Percentiles rank a stretch among this genome's conserved stretches.
Conservation (phyloP, 1,139 yeast genomes). For the Petasospora fabianii region DNA sequence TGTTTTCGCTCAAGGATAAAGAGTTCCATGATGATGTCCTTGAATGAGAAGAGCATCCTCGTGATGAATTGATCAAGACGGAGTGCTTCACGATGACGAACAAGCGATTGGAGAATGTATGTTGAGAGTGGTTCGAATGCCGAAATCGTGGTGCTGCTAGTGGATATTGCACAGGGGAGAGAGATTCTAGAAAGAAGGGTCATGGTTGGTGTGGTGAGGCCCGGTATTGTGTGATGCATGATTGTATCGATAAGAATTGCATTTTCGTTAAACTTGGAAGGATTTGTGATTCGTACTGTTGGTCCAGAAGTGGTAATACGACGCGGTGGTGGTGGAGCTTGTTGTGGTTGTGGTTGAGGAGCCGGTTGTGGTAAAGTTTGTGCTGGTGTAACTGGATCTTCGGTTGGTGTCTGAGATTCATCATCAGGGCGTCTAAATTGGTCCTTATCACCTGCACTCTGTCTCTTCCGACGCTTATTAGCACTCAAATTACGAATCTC, state of each 20-base stretch:
- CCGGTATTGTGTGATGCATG: conserved; percentile 41
- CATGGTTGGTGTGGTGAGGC: conserved; percentile 46
- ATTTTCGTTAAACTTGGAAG: conserved; percentile 33
- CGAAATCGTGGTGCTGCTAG: conserved; percentile 33
- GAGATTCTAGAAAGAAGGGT: conserved; percentile 47
- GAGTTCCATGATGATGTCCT: conserved; percentile 4
- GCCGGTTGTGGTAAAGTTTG: too few relatives aligned
- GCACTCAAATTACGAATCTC: conserved; percentile 34
- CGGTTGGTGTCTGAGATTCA: background rate
- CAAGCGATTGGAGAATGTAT: conserved; percentile 12
- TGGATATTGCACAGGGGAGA: conserved; percentile 34
- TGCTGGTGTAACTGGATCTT: conserved; percentile 9
- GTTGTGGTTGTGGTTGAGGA: conserved; percentile 1
- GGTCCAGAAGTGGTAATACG: background rate
- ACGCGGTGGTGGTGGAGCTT: background rate
- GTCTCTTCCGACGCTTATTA: conserved; percentile 21
- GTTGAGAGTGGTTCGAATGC: conserved; percentile 30
- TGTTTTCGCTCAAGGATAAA: too few relatives aligned
- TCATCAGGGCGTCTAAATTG: background rate
- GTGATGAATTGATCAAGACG: conserved; percentile 21
- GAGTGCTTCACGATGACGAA: conserved; percentile 9
- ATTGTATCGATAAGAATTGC: conserved; percentile 38
- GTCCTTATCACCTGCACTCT: conserved; percentile 6
- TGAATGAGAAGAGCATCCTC: conserved; percentile 5
- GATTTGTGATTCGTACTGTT: conserved; percentile 5